These are phyloP conservation scores for Claviceps purpurea DNA, from an alignment of 2,329 filamentous ascomycete genomes.

Conservation along the genomic window DNA sequence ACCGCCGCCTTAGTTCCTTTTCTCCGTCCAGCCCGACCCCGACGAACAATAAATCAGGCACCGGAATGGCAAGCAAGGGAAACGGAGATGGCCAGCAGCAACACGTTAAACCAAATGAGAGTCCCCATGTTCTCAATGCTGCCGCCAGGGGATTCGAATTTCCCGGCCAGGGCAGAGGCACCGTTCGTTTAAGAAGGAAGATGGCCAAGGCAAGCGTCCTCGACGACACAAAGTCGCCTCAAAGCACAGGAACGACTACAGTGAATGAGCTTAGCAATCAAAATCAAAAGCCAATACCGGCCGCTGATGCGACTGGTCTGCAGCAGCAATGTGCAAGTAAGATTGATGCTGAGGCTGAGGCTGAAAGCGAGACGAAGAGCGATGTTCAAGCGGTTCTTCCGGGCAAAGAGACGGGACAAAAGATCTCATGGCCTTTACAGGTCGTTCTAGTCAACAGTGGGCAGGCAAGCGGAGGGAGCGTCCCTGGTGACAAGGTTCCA, in stretches of 20 bases:
- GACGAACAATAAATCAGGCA: not conserved
- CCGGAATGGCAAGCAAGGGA: not conserved
- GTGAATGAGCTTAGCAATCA: not conserved
- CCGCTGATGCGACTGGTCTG: not conserved
- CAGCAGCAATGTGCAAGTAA: not conserved
- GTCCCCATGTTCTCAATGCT: not conserved
- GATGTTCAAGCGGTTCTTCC: not conserved
- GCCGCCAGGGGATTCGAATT: not conserved
- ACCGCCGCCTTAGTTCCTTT: not conserved
- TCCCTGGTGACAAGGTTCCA: not conserved
- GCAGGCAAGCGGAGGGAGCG: not conserved
- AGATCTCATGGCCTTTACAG: not conserved
- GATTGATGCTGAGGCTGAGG: no score
- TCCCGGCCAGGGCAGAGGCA: conserved; percentile 1
- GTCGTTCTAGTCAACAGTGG: not conserved
- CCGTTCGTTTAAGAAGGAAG: not conserved
- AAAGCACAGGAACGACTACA: not conserved
- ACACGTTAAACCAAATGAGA: not conserved
- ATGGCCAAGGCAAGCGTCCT: not conserved
- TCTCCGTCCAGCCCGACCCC: not conserved
- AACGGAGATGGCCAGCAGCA: not conserved
- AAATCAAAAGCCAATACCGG: not conserved
- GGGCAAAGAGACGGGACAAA: not conserved
- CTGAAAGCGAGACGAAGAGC: not conserved
- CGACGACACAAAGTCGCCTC: not conserved